These are phyloP conservation scores for Chlamydomonas eustigma DNA, from an alignment of 139 green algal genomes.

Conservation along the genomic window DNA sequence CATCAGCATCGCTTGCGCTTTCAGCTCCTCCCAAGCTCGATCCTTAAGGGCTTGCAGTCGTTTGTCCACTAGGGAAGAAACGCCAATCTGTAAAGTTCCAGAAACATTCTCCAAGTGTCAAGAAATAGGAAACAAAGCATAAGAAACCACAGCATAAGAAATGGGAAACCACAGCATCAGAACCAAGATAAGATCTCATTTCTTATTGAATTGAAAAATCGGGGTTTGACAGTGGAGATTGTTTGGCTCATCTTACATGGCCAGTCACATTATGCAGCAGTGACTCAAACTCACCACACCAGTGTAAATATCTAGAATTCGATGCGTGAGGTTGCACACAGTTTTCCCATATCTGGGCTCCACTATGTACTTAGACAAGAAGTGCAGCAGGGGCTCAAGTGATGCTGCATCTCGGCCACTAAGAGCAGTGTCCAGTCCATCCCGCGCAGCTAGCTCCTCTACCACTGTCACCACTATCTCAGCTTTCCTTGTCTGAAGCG, in stretches of 20 bases:
- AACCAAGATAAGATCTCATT: no score
- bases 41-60: conserved; percentile 45
- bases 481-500: conserved; percentile 49
- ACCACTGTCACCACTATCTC: conserved; percentile 77
- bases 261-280: no score
- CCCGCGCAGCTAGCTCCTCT: conserved; percentile 71
- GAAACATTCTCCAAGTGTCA: no score
- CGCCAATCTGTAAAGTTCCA: conserved; percentile 26
- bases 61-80: conserved; percentile 36
- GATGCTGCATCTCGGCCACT: conserved; percentile 41
- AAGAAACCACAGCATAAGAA: no score
- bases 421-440: conserved; percentile 60
- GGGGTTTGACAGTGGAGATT: neutral
- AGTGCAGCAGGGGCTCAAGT: conserved; percentile 63
- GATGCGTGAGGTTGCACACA: conserved; percentile 45
- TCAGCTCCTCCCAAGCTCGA: conserved; percentile 53
- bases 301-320: conserved; percentile 68
- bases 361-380: conserved; percentile 41
- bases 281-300: conserved; percentile 40
- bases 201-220: neutral
- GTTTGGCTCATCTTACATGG: no score
- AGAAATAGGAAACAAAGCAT: no score
- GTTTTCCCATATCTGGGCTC: conserved; percentile 62
- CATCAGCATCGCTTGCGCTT: conserved; percentile 43
- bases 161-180: no score